Evolutionary conservation across 805 yeast genomes (phyloP).

Genomic region (Ogataea henricii): DNA sequence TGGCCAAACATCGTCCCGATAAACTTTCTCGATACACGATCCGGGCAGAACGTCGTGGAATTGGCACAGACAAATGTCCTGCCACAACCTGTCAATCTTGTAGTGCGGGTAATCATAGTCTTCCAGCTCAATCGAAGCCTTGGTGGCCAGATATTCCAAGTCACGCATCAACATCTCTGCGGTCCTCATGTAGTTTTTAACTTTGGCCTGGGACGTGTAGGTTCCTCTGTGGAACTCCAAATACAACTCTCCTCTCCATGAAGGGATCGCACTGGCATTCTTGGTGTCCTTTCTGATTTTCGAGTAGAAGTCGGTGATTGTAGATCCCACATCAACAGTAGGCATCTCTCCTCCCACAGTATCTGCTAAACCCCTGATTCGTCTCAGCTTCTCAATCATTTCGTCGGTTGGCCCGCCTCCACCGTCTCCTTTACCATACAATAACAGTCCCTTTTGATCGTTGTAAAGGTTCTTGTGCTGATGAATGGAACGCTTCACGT

Average conservation of each 20-base stretch:
- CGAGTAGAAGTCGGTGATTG: constrained; percentile 81
- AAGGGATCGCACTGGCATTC: constrained; percentile 67
- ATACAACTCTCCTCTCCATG: constrained; percentile 93
- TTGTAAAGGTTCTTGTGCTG: constrained; percentile 85
- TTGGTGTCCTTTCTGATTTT: constrained; percentile 61
- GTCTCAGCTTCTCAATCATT: constrained; percentile 88
- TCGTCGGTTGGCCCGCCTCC: constrained; percentile 98
- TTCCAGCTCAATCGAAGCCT: constrained; percentile 58
- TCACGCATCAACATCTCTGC: constrained; percentile 81
- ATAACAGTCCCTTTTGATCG: constrained; percentile 76
- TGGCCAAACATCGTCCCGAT: constrained; percentile 83
- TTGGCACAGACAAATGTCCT: constrained; percentile 84
- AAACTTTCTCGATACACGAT: constrained; percentile 91
- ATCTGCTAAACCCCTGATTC: constrained; percentile 86
- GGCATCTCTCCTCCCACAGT: constrained; percentile 77
- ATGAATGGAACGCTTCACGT: constrained; percentile 73
- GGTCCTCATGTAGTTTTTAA: constrained; percentile 76
- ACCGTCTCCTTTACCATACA: constrained; percentile 96
- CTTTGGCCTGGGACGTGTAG: constrained; percentile 89
- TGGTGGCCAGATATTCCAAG: constrained; percentile 78
- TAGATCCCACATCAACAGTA: constrained; percentile 71
- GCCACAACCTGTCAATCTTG: constrained; percentile 77
- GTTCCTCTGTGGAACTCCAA: constrained; percentile 97
- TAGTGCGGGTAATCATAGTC: constrained; percentile 71
- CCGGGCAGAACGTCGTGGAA: constrained; percentile 99